Conservation (phyloP, 2,329 filamentous ascomycete genomes). For the Microdochium nivale region DNA sequence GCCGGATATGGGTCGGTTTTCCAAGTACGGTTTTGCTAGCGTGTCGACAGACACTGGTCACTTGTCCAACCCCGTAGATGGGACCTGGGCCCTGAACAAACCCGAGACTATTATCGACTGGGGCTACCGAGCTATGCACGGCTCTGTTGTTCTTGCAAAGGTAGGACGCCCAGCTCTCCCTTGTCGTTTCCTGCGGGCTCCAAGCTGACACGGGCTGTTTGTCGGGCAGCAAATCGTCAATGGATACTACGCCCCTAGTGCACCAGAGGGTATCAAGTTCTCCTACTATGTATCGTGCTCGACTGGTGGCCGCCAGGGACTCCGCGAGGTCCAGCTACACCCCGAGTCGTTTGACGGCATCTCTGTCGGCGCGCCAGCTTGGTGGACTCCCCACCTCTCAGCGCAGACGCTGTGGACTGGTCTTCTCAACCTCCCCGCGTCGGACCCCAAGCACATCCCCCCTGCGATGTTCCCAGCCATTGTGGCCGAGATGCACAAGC, state of each 20-base stretch:
- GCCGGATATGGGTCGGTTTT: constrained; percentile 31
- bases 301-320: constrained; percentile 50
- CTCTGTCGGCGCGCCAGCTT: constrained; percentile 41
- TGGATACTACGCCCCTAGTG: constrained; percentile 33
- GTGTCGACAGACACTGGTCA: constrained; percentile 36
- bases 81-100: constrained; percentile 28
- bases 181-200: neutral
- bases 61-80: constrained; percentile 17
- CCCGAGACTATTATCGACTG: constrained; percentile 28
- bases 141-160: constrained; percentile 37
- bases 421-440: constrained; percentile 32
- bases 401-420: constrained; percentile 27
- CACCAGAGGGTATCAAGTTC: constrained; percentile 26
- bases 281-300: constrained; percentile 51
- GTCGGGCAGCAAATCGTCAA: constrained; percentile 29
- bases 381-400: constrained; percentile 36
- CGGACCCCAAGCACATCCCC: constrained; percentile 30
- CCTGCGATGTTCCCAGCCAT: constrained; percentile 29
- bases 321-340: constrained; percentile 41
- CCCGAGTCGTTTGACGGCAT: constrained; percentile 50
- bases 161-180: neutral
- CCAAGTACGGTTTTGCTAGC: constrained; percentile 30
- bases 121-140: constrained; percentile 35
- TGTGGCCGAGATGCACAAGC: constrained; percentile 27
- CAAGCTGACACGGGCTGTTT: neutral